Conservation (phyloP, 1,139 yeast species). For the Eremothecium gossypii region DNA sequence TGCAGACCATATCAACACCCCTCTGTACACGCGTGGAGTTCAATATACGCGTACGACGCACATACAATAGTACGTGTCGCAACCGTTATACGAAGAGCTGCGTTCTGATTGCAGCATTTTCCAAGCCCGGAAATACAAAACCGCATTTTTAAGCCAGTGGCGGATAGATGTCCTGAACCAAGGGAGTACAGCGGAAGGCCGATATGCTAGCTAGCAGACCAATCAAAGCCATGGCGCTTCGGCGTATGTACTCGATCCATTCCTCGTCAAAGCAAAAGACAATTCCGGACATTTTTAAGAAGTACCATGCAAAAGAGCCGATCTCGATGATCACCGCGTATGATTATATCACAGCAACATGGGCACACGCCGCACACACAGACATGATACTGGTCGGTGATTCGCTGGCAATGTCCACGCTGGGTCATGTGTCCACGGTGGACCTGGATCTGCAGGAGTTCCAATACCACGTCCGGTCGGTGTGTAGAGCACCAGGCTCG, state of each 20-base stretch:
- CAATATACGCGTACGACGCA: no score
- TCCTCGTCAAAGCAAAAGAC: slow-evolving; percentile 12
- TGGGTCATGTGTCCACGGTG: slow-evolving; percentile 74
- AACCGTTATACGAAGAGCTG: no score
- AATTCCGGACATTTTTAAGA: slow-evolving; percentile 17
- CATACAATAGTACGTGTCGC: no score
- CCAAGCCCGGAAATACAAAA: neutral
- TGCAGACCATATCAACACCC: no score
- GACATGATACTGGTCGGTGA: slow-evolving; percentile 83
- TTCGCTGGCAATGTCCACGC: slow-evolving; percentile 83
- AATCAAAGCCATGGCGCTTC: neutral
- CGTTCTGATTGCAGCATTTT: no score
- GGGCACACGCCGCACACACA: slow-evolving; percentile 60
- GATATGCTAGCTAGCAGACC: neutral
- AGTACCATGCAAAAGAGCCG: slow-evolving; percentile 16
- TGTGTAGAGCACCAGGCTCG: slow-evolving; percentile 54
- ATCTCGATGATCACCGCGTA: slow-evolving; percentile 78
- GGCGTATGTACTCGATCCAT: slow-evolving; percentile 12
- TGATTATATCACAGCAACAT: slow-evolving; percentile 67
- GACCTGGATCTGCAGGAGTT: slow-evolving; percentile 65
- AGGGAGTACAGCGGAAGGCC: no score
- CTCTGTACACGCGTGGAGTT: no score
- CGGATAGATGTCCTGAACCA: neutral
- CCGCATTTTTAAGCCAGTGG: slow-evolving; percentile 1
- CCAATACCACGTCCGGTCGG: slow-evolving; percentile 67